A percentile compares a stretch with the other conserved stretches of the same genome.
These are phyloP conservation scores for Phyllosticta citriasiana DNA, from an alignment of 2,329 filamentous ascomycete genomes.

Conservation along the genomic window DNA sequence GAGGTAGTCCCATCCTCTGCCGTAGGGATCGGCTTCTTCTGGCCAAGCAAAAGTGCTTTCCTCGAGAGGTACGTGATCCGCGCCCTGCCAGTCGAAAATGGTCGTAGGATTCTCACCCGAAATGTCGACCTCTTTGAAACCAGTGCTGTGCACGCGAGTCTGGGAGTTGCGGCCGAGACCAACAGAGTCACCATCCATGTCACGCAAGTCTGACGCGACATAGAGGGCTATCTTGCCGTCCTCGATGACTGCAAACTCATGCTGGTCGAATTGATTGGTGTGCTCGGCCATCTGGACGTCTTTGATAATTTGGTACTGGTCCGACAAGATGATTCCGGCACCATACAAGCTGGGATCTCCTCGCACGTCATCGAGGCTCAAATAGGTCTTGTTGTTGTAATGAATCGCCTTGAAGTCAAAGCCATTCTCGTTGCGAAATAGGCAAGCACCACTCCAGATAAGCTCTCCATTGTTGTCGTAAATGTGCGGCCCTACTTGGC, in stretches of 20 bases:
- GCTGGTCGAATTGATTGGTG: conserved; percentile 39
- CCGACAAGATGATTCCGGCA: conserved; percentile 43
- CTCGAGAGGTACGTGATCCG: conserved; percentile 43
- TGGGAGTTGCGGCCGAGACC: conserved; percentile 27
- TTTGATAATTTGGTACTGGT: conserved; percentile 38
- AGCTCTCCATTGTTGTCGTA: conserved; percentile 27
- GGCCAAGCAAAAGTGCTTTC: conserved; percentile 5
- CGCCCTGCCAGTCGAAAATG: conserved; percentile 49
- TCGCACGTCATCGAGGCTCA: conserved; percentile 39
- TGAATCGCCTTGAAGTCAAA: conserved; percentile 38
- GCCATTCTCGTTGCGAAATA: conserved; percentile 31
- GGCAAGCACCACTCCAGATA: conserved; percentile 40
- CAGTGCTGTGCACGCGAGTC: conserved; percentile 23
- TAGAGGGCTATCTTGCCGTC: conserved; percentile 32
- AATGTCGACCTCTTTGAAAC: conserved; percentile 32
- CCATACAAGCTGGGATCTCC: conserved; percentile 41
- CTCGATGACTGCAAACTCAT: conserved; percentile 41
- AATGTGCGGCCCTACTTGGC: conserved; percentile 20
- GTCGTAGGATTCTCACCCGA: conserved; percentile 33
- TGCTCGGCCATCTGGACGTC: conserved; percentile 29
- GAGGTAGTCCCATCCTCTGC: conserved; percentile 28
- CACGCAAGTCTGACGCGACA: conserved; percentile 25
- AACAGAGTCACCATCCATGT: not conserved
- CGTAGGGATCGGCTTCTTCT: not conserved
- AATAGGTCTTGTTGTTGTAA: conserved; percentile 38